Conservation (phyloP, 2,329 filamentous ascomycete species). For the Botrytis aclada region DNA sequence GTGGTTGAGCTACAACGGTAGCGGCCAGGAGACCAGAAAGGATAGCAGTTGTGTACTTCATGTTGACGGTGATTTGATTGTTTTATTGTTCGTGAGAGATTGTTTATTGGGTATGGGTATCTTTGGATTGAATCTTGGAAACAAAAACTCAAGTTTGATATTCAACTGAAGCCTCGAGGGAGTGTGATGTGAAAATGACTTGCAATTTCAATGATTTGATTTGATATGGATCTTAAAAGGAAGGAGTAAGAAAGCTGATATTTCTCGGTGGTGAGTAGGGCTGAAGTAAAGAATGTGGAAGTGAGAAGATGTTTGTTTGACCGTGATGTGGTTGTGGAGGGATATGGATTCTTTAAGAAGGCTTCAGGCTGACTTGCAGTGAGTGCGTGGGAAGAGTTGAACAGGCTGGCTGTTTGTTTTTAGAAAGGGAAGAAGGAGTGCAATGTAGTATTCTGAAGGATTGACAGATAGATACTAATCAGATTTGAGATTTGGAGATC, state of each 20-base stretch:
- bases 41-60: slow-evolving; percentile 39
- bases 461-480: neutral
- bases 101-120: slow-evolving; percentile 8
- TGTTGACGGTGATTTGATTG: slow-evolving; percentile 29
- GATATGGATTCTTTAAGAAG: slow-evolving; percentile 2
- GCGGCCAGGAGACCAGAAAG: slow-evolving; percentile 34
- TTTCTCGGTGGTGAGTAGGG: neutral
- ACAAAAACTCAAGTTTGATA: neutral
- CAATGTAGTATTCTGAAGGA: slow-evolving; percentile 15
- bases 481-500: neutral
- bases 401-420: slow-evolving; percentile 16
- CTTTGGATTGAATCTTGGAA: neutral
- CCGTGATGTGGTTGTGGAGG: neutral
- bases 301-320: neutral
- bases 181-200: slow-evolving; percentile 16
- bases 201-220: slow-evolving; percentile 8
- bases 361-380: slow-evolving; percentile 15
- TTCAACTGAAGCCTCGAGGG: slow-evolving; percentile 8
- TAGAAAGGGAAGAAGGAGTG: slow-evolving; percentile 13
- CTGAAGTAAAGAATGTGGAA: slow-evolving; percentile 14
- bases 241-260: slow-evolving; percentile 18
- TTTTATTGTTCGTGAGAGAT: neutral
- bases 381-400: neutral
- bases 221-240: slow-evolving; percentile 17
- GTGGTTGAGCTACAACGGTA: slow-evolving; percentile 36